Conservation (phyloP, 2,329 filamentous ascomycete species). For the Pseudofabraea citricarpa region DNA sequence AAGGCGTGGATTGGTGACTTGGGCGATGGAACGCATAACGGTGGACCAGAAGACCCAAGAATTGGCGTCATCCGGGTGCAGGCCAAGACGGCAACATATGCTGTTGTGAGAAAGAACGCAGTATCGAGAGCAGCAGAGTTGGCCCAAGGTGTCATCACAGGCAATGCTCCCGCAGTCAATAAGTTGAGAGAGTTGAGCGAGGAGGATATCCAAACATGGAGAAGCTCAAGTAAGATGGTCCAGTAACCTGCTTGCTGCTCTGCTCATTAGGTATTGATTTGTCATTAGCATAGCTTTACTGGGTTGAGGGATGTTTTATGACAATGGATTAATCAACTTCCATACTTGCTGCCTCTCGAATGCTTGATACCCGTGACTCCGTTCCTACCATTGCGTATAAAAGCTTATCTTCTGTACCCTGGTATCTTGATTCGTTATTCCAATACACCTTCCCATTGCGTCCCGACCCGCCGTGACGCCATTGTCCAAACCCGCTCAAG, state of each 20-base stretch:
- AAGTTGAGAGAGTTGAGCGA: constrained; percentile 70
- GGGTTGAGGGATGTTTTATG: not conserved
- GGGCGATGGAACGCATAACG: constrained; percentile 78
- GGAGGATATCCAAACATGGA: constrained; percentile 60
- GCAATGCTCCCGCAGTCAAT: constrained; percentile 67
- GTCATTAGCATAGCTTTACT: not conserved
- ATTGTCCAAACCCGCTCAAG: too few relatives aligned
- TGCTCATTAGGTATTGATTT: not conserved
- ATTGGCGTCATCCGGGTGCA: constrained; percentile 78
- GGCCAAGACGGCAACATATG: constrained; percentile 68
- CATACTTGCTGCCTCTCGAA: too few relatives aligned
- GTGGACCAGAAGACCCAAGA: constrained; percentile 73
- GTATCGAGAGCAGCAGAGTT: constrained; percentile 64
- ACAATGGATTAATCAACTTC: too few relatives aligned
- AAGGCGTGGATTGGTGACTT: constrained; percentile 87
- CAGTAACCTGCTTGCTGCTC: constrained; percentile 8
- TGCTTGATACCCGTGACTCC: too few relatives aligned
- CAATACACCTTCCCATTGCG: too few relatives aligned
- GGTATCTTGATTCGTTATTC: too few relatives aligned
- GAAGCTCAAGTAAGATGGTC: constrained; percentile 30
- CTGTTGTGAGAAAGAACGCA: constrained; percentile 56
- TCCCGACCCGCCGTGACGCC: too few relatives aligned
- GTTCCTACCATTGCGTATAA: too few relatives aligned
- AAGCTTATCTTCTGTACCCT: too few relatives aligned
- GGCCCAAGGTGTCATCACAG: constrained; percentile 70